Evolutionary conservation across 495 filamentous ascomycete genomes (phyloP), one percentile per base, ranked within the genome.

Genomic region (Penicillium alfredii): DNA sequence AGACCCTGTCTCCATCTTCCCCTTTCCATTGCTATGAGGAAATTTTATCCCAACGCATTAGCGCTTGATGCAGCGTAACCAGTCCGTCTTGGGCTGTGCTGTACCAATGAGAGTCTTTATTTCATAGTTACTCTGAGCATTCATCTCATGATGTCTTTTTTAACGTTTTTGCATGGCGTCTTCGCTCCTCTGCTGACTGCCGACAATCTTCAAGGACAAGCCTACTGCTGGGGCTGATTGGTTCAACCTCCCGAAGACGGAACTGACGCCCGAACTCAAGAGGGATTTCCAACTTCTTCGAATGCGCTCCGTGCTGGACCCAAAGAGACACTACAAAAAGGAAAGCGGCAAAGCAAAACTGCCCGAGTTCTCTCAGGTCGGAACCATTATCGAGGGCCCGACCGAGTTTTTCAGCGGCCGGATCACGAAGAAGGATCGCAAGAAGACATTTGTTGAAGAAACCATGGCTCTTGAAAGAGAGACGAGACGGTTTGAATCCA

Each of bases 81-180:
- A 74, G 69, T 72, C 74, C 84, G 84, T 90, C 64, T 78, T 88
- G 84, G 80, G 73, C 71, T 71, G 68, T 64, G 73, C 78, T 80
- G 77, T 78, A 73, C 50, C 56, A 68, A 64, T 85, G 86, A 88
- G 77, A 88, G 82, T 62, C 53, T 61, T 64, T 63, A 67, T 69
- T 76, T 88, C 87, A 96, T 95, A 98, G 92, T 98, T 98, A 98
- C 92, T 89, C 89, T 95, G 90, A 97, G 66, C 70, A 69, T 63
- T 35, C 10, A 18, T 22, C 33, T 11, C 18, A 31, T 45, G 23
- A 8, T 8, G 8, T 20, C 9, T 17, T 35, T 12, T 17, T 25
- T 44, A 27, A 43, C 41, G 7, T 21, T 11, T 17, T n/a, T 35
- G 11, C 29, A 32, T 21, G 15, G n/a, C 17, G 17, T 37, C 34